phyloP scores from a whole-genome alignment of 495 filamentous ascomycete genomes.

The Penicillium maclennaniae region DNA sequence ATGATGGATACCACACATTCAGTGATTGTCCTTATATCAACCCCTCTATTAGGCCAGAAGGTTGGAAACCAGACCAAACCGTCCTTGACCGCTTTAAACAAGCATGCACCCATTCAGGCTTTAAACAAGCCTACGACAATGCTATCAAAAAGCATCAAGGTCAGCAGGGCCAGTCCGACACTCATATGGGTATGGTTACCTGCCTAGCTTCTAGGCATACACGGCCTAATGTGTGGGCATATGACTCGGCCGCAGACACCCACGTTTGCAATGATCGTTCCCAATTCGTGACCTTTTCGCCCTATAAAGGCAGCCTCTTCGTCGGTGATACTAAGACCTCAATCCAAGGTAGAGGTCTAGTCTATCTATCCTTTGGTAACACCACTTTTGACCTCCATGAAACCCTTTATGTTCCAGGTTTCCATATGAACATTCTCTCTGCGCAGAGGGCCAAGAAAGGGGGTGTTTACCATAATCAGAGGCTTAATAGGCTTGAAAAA shows the following conservation, averaged over 20 bases:
- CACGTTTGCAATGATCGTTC: not conserved
- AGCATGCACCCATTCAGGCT: not conserved
- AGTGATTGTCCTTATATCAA: not conserved
- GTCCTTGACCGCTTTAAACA: not conserved
- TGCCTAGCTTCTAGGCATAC: not conserved
- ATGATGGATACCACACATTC: not conserved
- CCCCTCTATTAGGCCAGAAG: not conserved
- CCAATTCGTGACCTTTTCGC: not conserved
- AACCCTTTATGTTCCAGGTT: not conserved
- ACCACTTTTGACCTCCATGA: not conserved
- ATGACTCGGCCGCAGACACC: not conserved
- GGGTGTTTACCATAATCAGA: not conserved
- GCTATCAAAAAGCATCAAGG: not conserved
- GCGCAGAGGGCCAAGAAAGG: not conserved
- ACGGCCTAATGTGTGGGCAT: not conserved
- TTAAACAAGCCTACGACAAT: not conserved
- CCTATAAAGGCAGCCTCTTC: not conserved
- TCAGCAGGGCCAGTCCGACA: not conserved
- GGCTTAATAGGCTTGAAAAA: not conserved
- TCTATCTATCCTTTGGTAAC: not conserved
- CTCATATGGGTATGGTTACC: not conserved
- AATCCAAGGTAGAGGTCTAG: not conserved
- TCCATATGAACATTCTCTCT: not conserved
- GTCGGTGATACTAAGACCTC: not conserved
- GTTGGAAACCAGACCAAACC: not conserved